Evolutionary conservation across 345 rosid genomes (phyloP), one percentile per base, ranked within the genome.

Genomic region (Barbarea vulgaris): DNA sequence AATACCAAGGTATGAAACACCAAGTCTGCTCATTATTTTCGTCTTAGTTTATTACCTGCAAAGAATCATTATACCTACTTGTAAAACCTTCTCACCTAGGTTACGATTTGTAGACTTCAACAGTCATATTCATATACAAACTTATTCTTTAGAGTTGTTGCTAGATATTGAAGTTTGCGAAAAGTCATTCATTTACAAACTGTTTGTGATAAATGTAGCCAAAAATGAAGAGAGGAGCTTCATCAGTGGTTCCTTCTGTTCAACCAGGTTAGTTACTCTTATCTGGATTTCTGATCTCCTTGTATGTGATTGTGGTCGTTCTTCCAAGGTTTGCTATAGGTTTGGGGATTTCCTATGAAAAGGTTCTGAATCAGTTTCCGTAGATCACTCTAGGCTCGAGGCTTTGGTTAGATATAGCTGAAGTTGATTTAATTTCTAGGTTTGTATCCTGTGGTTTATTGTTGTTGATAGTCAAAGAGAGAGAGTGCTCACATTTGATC

Each of bases 181-280:
- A 24, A 37, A 67, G 55, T 25, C 42, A 17, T 36, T 69, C 48
- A 33, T 73, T 11, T 39, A 0, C 17, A 42, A 50, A 62, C 28
- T 58, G 41, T 64, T 53, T 64, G 68, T 77, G 66, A 57, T 15
- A 22, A 52, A 72, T 24, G 77, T 87, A 92, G 99, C 78, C 86
- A 56, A 94, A 87, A 85, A 64, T 84, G 84, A 91, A 87, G 78
- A 94, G 89, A 80, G 93, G 93, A 56, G 77, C 84, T 19, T 82
- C 87, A 28, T 3, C 85, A 9, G 73, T 47, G 17, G 67, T 78
- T 13, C 53, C 84, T 58, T 28, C 81, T 19, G 37, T 78, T 67
- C 84, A 83, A 78, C 65, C 91, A 80, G 97, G 99, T 94, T 33
- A 71, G 70, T 55, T 56, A 19, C 65, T 79, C 56, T 77, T 64